Evolutionary conservation across 2,329 filamentous ascomycete genomes (phyloP).

Genomic region (Metarhizium album): DNA sequence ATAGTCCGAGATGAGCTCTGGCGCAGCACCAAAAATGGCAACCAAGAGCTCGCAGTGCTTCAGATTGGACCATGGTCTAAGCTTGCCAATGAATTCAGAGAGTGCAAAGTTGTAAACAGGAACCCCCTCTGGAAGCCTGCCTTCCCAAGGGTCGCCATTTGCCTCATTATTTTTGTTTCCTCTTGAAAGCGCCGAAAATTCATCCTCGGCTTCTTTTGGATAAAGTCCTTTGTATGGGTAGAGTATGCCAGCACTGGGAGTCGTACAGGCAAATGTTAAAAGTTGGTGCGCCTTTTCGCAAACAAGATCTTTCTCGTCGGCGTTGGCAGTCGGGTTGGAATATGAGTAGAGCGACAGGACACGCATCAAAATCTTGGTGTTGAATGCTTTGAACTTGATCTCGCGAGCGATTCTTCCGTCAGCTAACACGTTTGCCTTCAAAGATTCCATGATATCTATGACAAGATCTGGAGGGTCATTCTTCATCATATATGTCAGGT

Average conservation of each 20-base stretch:
- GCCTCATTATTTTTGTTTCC: conserved; percentile 21
- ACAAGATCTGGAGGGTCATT: conserved; percentile 69
- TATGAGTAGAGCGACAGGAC: conserved; percentile 63
- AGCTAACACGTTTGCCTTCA: conserved; percentile 61
- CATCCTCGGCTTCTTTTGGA: conserved; percentile 54
- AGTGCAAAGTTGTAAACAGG: conserved; percentile 72
- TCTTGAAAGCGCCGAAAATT: conserved; percentile 14
- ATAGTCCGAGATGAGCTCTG: conserved; percentile 81
- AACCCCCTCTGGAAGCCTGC: conserved; percentile 53
- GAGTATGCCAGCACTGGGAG: conserved; percentile 60
- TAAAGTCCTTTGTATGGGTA: conserved; percentile 77
- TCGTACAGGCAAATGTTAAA: conserved; percentile 64
- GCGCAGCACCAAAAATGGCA: conserved; percentile 67
- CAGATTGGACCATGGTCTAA: conserved; percentile 74
- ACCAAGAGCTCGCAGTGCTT: conserved; percentile 74
- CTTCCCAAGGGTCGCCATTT: conserved; percentile 59
- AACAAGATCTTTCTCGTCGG: conserved; percentile 39
- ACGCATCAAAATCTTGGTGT: conserved; percentile 59
- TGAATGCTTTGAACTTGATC: conserved; percentile 66
- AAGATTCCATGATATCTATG: conserved; percentile 58
- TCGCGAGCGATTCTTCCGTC: conserved; percentile 65
- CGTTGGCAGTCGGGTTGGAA: conserved; percentile 31
- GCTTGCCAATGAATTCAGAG: conserved; percentile 64
- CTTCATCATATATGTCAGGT: conserved; percentile 67
- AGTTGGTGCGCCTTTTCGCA: conserved; percentile 65